A percentile compares a stretch with the other conserved stretches of the same genome.
Conservation (phyloP, 352 stramenopile genomes). For the Pythium brassicae region DNA sequence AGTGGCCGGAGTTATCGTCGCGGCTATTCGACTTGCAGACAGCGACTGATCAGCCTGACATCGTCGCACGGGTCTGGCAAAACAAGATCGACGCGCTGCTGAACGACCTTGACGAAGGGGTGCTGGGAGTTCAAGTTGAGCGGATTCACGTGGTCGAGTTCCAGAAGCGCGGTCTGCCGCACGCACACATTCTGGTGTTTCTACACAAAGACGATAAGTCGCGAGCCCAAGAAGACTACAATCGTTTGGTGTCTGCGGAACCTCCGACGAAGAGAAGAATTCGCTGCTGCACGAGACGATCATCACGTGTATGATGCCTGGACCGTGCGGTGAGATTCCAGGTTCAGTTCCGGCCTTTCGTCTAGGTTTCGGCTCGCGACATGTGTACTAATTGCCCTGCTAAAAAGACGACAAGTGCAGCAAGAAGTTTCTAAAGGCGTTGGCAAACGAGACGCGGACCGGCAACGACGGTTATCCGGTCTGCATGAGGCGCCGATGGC, state of each 20-base stretch:
- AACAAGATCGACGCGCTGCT: constrained; percentile 20
- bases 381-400: not conserved
- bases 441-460: not conserved
- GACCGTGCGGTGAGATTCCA: too few relatives aligned
- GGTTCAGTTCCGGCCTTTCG: too few relatives aligned
- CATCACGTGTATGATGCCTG: too few relatives aligned
- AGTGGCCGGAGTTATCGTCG: not conserved
- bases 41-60: not conserved
- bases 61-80: not conserved
- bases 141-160: constrained; percentile 40
- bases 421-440: constrained; percentile 8
- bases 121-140: constrained; percentile 12
- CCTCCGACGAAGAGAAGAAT: too few relatives aligned
- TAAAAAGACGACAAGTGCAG: not conserved
- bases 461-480: not conserved
- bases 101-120: constrained; percentile 26
- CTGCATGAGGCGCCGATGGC: not conserved
- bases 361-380: too few relatives aligned
- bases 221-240: not conserved
- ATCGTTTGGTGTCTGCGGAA: too few relatives aligned
- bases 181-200: constrained; percentile 45
- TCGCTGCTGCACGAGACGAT: too few relatives aligned
- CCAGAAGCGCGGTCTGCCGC: constrained; percentile 40
- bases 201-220: constrained; percentile 25
- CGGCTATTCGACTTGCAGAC: not conserved